A percentile compares a stretch with the other conserved stretches of the same genome.
Conservation (phyloP, 1,284 basidiomycete genomes). For the Quambalaria eucalypti region DNA sequence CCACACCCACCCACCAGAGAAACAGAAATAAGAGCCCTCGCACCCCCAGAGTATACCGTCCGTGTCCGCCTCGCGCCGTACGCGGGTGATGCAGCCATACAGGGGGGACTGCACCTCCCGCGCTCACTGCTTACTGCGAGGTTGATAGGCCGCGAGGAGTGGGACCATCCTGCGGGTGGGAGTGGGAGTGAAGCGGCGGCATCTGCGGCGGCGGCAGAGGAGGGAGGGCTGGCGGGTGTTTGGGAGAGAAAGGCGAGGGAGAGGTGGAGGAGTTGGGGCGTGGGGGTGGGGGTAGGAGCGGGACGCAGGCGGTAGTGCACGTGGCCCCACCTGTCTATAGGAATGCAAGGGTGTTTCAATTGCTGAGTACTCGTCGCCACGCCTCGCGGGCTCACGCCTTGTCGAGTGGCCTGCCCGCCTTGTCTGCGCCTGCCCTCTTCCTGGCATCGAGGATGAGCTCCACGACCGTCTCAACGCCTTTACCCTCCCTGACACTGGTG, state of each 20-base stretch:
- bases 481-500: constrained; percentile 69
- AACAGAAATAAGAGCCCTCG: background rate
- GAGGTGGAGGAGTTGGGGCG: too few relatives aligned
- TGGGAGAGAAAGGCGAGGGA: too few relatives aligned
- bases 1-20: too few relatives aligned
- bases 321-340: too few relatives aligned
- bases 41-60: background rate
- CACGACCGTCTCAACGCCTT: constrained; percentile 73
- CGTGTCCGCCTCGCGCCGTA: background rate
- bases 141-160: background rate
- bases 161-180: background rate
- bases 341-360: too few relatives aligned
- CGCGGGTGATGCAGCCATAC: background rate
- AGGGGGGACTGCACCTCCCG: background rate
- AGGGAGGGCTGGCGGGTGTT: too few relatives aligned
- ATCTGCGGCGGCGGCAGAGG: background rate
- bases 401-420: background rate
- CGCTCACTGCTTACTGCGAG: background rate
- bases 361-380: too few relatives aligned
- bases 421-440: background rate
- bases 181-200: background rate
- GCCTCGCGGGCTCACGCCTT: too few relatives aligned
- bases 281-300: too few relatives aligned
- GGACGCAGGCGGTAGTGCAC: too few relatives aligned
- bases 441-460: constrained; percentile 78